These are phyloP conservation scores for Sphaerulina populicola DNA, from an alignment of 2,329 filamentous ascomycete species.

Conservation along the genomic window DNA sequence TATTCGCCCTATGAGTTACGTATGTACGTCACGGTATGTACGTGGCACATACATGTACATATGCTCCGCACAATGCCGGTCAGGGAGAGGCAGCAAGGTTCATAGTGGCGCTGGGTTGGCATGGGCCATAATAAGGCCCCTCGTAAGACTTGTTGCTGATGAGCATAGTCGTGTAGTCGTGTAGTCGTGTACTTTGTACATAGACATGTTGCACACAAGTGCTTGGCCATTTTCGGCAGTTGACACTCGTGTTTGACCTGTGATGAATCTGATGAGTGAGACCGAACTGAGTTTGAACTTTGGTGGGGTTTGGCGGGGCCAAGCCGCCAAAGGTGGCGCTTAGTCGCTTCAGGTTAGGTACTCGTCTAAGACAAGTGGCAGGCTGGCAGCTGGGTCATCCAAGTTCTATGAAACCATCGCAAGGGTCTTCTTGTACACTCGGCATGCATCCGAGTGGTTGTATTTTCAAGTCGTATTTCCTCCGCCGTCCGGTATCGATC, in stretches of 20 bases:
- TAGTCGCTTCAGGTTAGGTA: background rate
- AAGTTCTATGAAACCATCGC: no score
- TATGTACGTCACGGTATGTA: no score
- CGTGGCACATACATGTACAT: background rate
- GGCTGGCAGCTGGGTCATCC: background rate
- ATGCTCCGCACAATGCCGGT: background rate
- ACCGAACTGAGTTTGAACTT: background rate
- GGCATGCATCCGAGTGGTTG: no score
- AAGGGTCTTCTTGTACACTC: no score
- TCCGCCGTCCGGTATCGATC: background rate
- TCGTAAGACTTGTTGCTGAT: no score
- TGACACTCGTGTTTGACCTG: background rate
- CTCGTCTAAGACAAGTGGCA: background rate
- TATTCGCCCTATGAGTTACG: no score
- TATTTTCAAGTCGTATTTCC: background rate
- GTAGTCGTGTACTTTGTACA: background rate
- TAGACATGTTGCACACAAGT: background rate
- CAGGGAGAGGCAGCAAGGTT: background rate
- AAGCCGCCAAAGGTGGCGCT: no score
- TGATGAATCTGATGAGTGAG: background rate
- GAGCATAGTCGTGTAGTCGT: background rate
- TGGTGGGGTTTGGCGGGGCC: background rate
- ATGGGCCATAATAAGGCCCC: background rate
- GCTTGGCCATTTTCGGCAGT: background rate
- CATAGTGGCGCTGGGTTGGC: background rate